Percentiles rank a stretch among this genome's conserved stretches.
Conservation (phyloP, 2,329 filamentous ascomycete genomes). For the Juglanconis oblonga region DNA sequence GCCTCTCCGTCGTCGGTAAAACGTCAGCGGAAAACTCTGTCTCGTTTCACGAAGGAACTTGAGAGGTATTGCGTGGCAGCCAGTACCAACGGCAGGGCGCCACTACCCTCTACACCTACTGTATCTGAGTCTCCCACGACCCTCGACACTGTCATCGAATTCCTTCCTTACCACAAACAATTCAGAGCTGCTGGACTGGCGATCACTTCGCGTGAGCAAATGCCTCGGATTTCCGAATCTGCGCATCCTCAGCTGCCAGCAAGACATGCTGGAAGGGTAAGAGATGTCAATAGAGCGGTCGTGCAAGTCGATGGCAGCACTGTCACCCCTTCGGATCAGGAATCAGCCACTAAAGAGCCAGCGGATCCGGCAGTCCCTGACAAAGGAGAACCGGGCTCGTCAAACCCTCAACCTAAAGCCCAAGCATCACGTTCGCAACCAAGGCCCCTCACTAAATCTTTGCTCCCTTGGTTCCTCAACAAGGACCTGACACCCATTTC, state of each 20-base stretch:
- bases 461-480: conserved; percentile 15
- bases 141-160: conserved; percentile 48
- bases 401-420: neutral
- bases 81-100: conserved; percentile 32
- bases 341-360: neutral
- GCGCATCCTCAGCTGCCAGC: neutral
- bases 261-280: neutral
- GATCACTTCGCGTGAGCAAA: conserved; percentile 51
- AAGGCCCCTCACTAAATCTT: neutral
- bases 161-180: conserved; percentile 52
- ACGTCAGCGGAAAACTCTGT: conserved; percentile 39
- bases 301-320: conserved; percentile 16
- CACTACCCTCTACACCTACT: conserved; percentile 37
- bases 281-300: neutral
- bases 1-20: conserved; percentile 33
- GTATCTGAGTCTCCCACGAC: conserved; percentile 39
- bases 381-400: neutral
- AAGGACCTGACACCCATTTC: neutral
- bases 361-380: neutral
- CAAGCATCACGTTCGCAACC: neutral
- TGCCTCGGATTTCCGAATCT: conserved; percentile 10
- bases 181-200: conserved; percentile 54
- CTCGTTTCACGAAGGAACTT: conserved; percentile 39
- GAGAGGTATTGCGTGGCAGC: conserved; percentile 39
- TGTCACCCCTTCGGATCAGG: conserved; percentile 13